A percentile compares a stretch with the other conserved stretches of the same genome.
These are phyloP conservation scores for Plectosphaerella cucumerina DNA, from an alignment of 2,329 filamentous ascomycete species.

Conservation along the genomic window DNA sequence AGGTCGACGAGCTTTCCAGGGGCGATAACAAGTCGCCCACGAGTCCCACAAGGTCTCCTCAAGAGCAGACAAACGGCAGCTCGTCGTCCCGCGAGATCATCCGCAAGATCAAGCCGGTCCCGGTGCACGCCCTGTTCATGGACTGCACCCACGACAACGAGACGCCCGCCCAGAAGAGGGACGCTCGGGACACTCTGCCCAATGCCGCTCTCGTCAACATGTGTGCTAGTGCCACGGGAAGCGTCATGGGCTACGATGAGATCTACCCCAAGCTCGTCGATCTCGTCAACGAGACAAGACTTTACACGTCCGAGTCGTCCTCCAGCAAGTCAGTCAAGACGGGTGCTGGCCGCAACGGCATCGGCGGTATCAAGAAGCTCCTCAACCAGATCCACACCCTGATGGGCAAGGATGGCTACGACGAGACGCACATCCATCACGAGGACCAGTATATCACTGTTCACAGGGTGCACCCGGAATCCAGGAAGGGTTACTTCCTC, in stretches of 20 bases:
- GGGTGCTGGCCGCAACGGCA: conserved; percentile 73
- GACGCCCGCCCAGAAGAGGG: conserved; percentile 88
- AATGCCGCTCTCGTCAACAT: conserved; percentile 93
- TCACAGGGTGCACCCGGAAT: conserved; percentile 88
- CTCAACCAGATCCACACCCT: conserved; percentile 91
- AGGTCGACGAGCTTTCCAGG: conserved; percentile 79
- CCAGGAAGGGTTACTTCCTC: conserved; percentile 88
- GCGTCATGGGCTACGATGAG: conserved; percentile 97
- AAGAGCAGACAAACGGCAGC: conserved; percentile 24
- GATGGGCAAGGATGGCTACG: conserved; percentile 93
- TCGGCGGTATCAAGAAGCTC: conserved; percentile 85
- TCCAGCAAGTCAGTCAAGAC: conserved; percentile 60
- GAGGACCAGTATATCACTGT: conserved; percentile 96
- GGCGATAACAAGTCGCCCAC: conserved; percentile 39
- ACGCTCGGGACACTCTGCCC: conserved; percentile 88
- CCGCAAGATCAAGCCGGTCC: conserved; percentile 77
- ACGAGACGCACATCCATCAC: conserved; percentile 95
- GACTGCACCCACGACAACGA: conserved; percentile 99
- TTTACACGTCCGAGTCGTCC: conserved; percentile 77
- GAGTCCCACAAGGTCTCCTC: conserved; percentile 23
- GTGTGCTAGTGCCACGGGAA: conserved; percentile 91
- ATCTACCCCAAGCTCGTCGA: conserved; percentile 93
- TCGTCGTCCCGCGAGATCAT: conserved; percentile 58
- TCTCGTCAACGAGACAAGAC: conserved; percentile 80
- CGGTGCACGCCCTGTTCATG: conserved; percentile 94